These are phyloP conservation scores for Coffea humblotiana DNA, from an alignment of 305 asterid genomes.

Conservation along the genomic window DNA sequence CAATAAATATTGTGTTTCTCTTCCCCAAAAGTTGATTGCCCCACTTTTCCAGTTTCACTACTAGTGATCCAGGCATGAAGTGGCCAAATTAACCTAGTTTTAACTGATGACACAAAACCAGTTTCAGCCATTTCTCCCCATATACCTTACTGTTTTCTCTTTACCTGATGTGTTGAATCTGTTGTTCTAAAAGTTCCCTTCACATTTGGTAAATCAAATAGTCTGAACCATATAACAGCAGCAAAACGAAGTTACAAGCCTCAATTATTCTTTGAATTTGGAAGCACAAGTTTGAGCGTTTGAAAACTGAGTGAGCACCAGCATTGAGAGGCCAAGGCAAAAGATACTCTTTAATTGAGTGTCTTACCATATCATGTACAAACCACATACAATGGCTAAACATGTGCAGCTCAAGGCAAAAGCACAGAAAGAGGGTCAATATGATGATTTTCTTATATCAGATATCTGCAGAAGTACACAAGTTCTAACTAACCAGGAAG, in stretches of 20 bases:
- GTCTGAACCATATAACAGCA: background rate
- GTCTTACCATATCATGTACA: background rate
- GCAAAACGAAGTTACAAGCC: background rate
- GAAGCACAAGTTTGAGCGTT: background rate
- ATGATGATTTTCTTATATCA: background rate
- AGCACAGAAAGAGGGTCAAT: background rate
- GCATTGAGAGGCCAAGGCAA: background rate
- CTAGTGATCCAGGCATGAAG: background rate
- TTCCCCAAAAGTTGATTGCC: background rate
- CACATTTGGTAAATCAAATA: background rate
- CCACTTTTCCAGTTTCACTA: background rate
- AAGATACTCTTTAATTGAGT: background rate
- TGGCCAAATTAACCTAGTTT: background rate
- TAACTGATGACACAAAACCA: background rate
- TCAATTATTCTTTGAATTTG: background rate
- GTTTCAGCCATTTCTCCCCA: background rate
- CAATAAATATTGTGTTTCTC: conserved; percentile 3
- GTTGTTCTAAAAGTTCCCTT: background rate
- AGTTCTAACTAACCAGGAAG: background rate
- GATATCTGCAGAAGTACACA: background rate
- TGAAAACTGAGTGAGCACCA: background rate
- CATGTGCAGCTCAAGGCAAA: background rate
- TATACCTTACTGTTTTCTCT: too few species aligned
- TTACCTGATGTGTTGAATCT: background rate
- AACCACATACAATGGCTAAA: background rate